Conservation (phyloP, 148 eudicot species). For the Gaultheria prostrata region DNA sequence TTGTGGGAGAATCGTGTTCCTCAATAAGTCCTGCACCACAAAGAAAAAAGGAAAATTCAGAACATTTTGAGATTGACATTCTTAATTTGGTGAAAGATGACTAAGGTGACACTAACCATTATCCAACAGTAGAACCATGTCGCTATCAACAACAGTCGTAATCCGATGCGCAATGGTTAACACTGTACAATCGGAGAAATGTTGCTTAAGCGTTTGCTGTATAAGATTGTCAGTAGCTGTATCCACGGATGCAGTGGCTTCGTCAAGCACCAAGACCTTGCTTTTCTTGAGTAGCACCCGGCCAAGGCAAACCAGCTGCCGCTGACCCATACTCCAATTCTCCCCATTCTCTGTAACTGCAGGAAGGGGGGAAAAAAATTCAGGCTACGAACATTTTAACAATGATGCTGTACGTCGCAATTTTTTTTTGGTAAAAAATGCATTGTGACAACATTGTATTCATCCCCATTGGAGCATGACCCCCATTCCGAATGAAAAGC, state of each 20-base stretch:
- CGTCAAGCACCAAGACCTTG: slow-evolving; percentile 53
- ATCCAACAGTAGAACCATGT: slow-evolving; percentile 63
- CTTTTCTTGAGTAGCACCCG: slow-evolving; percentile 55
- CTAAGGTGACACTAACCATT: slow-evolving; percentile 25
- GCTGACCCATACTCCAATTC: slow-evolving; percentile 63
- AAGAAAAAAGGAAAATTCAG: background rate
- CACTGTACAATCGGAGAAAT: slow-evolving; percentile 40
- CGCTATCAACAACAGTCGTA: slow-evolving; percentile 65
- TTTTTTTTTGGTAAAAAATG: background rate
- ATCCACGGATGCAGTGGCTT: slow-evolving; percentile 66
- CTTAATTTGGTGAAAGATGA: background rate
- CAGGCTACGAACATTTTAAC: background rate
- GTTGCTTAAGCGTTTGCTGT: slow-evolving; percentile 40
- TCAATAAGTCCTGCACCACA: slow-evolving; percentile 34
- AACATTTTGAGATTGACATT: background rate
- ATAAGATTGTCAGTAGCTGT: slow-evolving; percentile 58
- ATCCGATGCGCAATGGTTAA: slow-evolving; percentile 51
- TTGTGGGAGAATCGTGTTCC: slow-evolving; percentile 65
- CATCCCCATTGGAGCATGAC: background rate
- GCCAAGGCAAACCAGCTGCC: slow-evolving; percentile 62
- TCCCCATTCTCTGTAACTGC: slow-evolving; percentile 59
- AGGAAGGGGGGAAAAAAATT: slow-evolving; percentile 24
- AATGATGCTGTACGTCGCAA: too few species aligned
- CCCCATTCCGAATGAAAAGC: background rate
- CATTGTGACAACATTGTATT: background rate